Conservation (phyloP, 2,329 filamentous ascomycete genomes). For the Endothia cerciana region DNA sequence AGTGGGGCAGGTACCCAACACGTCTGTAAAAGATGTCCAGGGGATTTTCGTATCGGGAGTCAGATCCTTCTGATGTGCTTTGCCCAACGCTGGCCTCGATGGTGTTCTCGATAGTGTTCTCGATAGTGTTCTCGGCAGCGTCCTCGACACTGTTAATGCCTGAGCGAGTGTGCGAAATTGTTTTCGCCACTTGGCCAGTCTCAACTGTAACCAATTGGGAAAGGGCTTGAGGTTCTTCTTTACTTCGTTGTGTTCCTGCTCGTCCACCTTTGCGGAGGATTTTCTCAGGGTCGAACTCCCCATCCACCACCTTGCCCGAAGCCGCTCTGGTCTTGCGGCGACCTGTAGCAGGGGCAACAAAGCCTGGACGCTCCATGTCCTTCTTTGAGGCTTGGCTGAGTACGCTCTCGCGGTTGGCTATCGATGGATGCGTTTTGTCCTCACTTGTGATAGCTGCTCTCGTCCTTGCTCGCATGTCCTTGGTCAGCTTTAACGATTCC, state of each 20-base stretch:
- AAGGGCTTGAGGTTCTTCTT: background rate
- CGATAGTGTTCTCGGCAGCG: background rate
- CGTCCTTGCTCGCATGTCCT: background rate
- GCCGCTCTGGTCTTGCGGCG: conserved; percentile 1
- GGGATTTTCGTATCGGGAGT: background rate
- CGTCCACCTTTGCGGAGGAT: background rate
- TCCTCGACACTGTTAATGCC: background rate
- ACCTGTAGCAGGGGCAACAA: background rate
- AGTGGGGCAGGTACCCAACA: conserved; percentile 18
- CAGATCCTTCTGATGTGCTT: background rate
- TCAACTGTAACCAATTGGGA: background rate
- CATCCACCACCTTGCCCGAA: background rate
- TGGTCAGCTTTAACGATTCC: background rate
- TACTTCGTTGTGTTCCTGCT: background rate
- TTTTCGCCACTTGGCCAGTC: background rate
- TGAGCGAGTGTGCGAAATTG: background rate
- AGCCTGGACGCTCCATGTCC: background rate
- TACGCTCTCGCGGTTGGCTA: background rate
- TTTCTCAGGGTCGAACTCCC: background rate
- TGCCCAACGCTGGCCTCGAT: background rate
- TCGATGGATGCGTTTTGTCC: background rate
- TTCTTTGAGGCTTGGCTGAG: background rate
- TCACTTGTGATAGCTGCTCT: background rate
- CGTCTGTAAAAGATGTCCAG: background rate
- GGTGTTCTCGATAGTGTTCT: background rate